A percentile compares a stretch with the other conserved stretches of the same genome.
These are phyloP conservation scores for Yamadazyma epiphylla DNA, from an alignment of 1,139 yeast species.

Conservation along the genomic window DNA sequence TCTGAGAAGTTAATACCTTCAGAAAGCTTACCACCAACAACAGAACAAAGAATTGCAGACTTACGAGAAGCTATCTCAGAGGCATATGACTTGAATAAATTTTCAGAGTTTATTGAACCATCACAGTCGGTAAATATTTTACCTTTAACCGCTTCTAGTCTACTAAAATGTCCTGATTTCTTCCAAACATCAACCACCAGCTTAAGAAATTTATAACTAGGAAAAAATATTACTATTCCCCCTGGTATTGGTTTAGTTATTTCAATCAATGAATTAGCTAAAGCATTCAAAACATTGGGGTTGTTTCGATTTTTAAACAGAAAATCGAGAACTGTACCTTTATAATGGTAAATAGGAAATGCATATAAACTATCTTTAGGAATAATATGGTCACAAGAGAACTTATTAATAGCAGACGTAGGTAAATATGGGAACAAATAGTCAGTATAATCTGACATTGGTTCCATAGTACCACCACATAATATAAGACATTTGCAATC, in stretches of 20 bases:
- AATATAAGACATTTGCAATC: slow-evolving; percentile 68
- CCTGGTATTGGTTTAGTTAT: slow-evolving; percentile 52
- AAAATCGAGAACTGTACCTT: slow-evolving; percentile 49
- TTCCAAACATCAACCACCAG: slow-evolving; percentile 54
- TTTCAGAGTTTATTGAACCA: slow-evolving; percentile 36
- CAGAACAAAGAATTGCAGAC: slow-evolving; percentile 76
- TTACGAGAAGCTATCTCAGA: slow-evolving; percentile 18
- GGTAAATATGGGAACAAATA: slow-evolving; percentile 61
- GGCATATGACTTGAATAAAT: slow-evolving; percentile 50
- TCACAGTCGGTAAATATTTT: slow-evolving; percentile 56
- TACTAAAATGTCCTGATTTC: slow-evolving; percentile 22
- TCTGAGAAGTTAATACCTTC: slow-evolving; percentile 94
- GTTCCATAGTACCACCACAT: slow-evolving; percentile 98
- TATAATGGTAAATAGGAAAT: slow-evolving; percentile 39
- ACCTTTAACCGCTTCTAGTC: slow-evolving; percentile 33
- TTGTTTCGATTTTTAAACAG: slow-evolving; percentile 63
- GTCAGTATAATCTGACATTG: slow-evolving; percentile 64
- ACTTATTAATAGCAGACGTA: slow-evolving; percentile 41
- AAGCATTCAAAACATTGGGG: slow-evolving; percentile 37
- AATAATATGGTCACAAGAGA: slow-evolving; percentile 82
- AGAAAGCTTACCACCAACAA: slow-evolving; percentile 90
- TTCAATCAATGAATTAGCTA: slow-evolving; percentile 50
- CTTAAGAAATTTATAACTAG: slow-evolving; percentile 73
- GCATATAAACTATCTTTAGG: slow-evolving; percentile 68
- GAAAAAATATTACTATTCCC: slow-evolving; percentile 81